Percentiles rank a stretch among this genome's conserved stretches.
Conservation (phyloP, 768 basidiomycete genomes). For the Mycena maculata region DNA sequence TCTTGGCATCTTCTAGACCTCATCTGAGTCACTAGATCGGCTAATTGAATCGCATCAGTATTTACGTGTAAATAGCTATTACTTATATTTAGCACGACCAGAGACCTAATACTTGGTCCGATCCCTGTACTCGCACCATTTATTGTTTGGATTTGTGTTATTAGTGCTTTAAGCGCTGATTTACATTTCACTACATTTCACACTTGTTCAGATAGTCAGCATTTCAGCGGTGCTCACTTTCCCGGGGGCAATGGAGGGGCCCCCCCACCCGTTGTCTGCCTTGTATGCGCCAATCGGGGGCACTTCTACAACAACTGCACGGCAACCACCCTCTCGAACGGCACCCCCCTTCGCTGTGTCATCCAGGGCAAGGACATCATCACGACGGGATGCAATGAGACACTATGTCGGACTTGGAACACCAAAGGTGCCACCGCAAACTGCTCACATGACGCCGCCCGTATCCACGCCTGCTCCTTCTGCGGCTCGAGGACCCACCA, state of each 20-base stretch:
- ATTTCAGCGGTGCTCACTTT: slow-evolving; percentile 10
- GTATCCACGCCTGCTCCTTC: slow-evolving; percentile 19
- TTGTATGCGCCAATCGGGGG: slow-evolving; percentile 21
- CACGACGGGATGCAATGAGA: not conserved
- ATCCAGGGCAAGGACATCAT: not conserved
- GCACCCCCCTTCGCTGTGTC: not conserved
- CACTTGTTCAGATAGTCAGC: too few relatives aligned
- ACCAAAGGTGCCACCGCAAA: not conserved
- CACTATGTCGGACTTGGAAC: slow-evolving; percentile 26
- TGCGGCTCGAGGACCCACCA: not conserved
- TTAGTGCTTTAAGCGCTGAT: too few relatives aligned
- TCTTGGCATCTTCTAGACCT: too few relatives aligned
- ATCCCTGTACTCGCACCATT: too few relatives aligned
- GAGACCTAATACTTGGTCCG: too few relatives aligned
- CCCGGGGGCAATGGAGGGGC: slow-evolving; percentile 19
- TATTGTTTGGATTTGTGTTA: too few relatives aligned
- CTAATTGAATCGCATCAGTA: too few relatives aligned
- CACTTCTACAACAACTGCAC: slow-evolving; percentile 11
- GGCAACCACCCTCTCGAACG: slow-evolving; percentile 1
- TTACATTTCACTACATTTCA: too few relatives aligned
- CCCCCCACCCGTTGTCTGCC: slow-evolving; percentile 20
- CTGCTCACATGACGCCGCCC: slow-evolving; percentile 4
- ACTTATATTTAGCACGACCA: too few relatives aligned
- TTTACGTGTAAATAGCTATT: too few relatives aligned
- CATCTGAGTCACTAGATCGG: too few relatives aligned